A percentile compares a stretch with the other conserved stretches of the same genome.
phyloP scores from a whole-genome alignment of 192 early-diverging fungal genomes.

The Entomortierella parvispora region DNA sequence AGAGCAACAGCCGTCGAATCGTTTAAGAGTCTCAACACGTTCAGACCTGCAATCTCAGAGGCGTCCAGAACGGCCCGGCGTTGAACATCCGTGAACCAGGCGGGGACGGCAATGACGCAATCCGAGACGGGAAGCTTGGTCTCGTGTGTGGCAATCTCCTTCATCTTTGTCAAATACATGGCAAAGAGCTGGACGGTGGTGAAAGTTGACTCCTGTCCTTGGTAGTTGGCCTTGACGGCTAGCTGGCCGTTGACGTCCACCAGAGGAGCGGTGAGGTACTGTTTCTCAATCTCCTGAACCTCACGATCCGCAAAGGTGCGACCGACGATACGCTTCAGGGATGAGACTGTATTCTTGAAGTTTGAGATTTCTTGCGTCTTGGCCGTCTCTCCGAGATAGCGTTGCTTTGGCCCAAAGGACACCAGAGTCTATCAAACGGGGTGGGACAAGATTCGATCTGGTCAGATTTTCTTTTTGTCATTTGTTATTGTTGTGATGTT shows the following conservation, averaged over 20 bases:
- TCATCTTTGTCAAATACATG: slow-evolving; percentile 96
- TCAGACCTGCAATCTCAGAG: slow-evolving; percentile 90
- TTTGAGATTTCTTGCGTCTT: slow-evolving; percentile 97
- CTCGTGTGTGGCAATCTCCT: slow-evolving; percentile 88
- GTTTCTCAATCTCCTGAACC: slow-evolving; percentile 83
- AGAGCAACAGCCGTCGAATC: slow-evolving; percentile 95
- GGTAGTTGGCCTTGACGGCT: slow-evolving; percentile 86
- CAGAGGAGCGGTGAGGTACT: slow-evolving; percentile 85
- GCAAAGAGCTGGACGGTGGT: slow-evolving; percentile 90
- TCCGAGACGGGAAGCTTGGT: slow-evolving; percentile 88
- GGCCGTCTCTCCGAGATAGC: slow-evolving; percentile 94
- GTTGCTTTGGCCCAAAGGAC: slow-evolving; percentile 95
- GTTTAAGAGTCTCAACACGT: slow-evolving; percentile 92
- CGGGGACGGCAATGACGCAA: slow-evolving; percentile 93
- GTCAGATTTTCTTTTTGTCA: too few relatives aligned
- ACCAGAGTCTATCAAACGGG: slow-evolving; percentile 72
- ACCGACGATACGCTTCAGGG: slow-evolving; percentile 93
- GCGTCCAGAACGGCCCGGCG: slow-evolving; percentile 90
- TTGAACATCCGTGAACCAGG: slow-evolving; percentile 96
- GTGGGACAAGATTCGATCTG: not conserved
- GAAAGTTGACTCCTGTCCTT: slow-evolving; percentile 79
- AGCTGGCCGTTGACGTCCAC: slow-evolving; percentile 87
- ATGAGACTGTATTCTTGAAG: slow-evolving; percentile 94
- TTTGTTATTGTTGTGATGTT: too few relatives aligned
- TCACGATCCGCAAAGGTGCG: slow-evolving; percentile 89